Evolutionary conservation across 2,329 filamentous ascomycete genomes (phyloP).

Genomic region (Curvularia lunata): DNA sequence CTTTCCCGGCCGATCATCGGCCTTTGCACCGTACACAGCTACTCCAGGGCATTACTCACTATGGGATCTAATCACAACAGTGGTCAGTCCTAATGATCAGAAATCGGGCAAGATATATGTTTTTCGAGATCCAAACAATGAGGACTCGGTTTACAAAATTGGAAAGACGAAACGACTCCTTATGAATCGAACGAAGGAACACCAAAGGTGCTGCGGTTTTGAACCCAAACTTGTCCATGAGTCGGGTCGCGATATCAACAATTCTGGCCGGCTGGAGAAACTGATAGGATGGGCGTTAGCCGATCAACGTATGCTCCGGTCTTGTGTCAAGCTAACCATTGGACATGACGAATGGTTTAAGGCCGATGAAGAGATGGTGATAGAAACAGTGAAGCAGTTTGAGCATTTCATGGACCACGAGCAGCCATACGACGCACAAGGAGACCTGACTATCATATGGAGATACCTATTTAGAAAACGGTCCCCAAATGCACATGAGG

Average conservation of each 20-base stretch:
- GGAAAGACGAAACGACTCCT: slow-evolving; percentile 9
- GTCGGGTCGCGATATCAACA: not conserved
- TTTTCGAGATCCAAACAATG: not conserved
- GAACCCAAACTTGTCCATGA: not conserved
- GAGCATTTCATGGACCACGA: slow-evolving; percentile 15
- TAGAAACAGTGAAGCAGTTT: slow-evolving; percentile 19
- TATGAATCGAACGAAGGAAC: slow-evolving; percentile 8
- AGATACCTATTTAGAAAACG: slow-evolving; percentile 10
- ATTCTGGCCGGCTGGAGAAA: slow-evolving; percentile 9
- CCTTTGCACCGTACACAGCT: not conserved
- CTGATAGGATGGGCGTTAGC: slow-evolving; percentile 14
- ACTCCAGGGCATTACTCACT: slow-evolving; percentile 7
- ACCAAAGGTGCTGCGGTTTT: slow-evolving; percentile 6
- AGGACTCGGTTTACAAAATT: slow-evolving; percentile 14
- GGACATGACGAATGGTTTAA: slow-evolving; percentile 23
- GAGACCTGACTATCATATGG: slow-evolving; percentile 18
- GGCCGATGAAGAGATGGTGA: slow-evolving; percentile 9
- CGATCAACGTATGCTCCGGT: not conserved
- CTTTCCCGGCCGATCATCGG: no score
- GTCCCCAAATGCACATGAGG: not conserved
- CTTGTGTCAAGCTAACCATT: not conserved
- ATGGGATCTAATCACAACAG: not conserved
- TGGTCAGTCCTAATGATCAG: not conserved
- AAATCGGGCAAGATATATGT: slow-evolving; percentile 16
- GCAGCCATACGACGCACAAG: slow-evolving; percentile 17